phyloP scores from a whole-genome alignment of 2,329 filamentous ascomycete genomes.

The Akanthomyces muscarius region DNA sequence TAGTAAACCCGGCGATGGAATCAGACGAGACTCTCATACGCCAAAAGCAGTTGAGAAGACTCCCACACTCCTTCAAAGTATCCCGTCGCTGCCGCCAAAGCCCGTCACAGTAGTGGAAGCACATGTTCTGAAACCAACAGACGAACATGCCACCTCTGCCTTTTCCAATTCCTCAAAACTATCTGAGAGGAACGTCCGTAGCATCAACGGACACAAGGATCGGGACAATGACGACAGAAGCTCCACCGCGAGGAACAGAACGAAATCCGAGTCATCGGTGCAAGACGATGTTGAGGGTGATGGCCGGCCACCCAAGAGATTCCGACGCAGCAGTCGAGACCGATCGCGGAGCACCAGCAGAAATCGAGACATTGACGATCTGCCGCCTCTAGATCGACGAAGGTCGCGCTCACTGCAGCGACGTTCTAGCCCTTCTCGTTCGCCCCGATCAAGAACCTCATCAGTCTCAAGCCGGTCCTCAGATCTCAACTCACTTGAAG shows the following conservation, averaged over 20 bases:
- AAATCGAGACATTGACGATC: neutral
- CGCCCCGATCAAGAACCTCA: slow-evolving; percentile 9
- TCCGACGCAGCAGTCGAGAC: slow-evolving; percentile 8
- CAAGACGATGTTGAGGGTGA: neutral
- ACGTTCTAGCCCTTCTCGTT: neutral
- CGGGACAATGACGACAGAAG: neutral
- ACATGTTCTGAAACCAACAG: neutral
- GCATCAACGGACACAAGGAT: neutral
- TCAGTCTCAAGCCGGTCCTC: slow-evolving; percentile 15
- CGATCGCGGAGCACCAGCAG: slow-evolving; percentile 1
- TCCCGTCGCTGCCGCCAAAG: slow-evolving; percentile 12
- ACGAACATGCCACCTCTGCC: neutral
- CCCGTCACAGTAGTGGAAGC: neutral
- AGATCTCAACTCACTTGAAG: slow-evolving; percentile 17
- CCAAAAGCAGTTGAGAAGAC: neutral
- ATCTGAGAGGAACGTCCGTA: neutral
- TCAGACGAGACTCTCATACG: neutral
- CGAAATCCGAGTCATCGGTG: neutral
- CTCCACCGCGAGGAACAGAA: neutral
- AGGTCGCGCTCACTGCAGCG: slow-evolving; percentile 11
- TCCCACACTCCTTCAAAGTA: neutral
- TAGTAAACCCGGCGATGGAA: neutral
- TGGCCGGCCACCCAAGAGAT: neutral
- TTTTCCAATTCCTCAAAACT: neutral
- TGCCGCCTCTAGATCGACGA: slow-evolving; percentile 6